A percentile compares a stretch with the other conserved stretches of the same genome.
Evolutionary conservation across 768 basidiomycete genomes (phyloP).

Genomic region (Lenzites betulinus): DNA sequence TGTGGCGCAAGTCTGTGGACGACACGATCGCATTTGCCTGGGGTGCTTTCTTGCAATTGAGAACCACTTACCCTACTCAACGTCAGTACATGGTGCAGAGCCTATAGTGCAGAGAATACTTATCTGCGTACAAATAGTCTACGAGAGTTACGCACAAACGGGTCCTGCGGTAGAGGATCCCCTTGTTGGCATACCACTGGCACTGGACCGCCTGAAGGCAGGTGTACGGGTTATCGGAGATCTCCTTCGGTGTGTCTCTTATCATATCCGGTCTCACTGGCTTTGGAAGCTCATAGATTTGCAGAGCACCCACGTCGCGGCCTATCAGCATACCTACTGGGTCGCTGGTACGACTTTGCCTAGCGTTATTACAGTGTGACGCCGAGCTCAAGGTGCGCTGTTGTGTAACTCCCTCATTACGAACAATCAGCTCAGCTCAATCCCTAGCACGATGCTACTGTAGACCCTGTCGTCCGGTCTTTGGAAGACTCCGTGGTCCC

Average conservation of each 20-base stretch:
- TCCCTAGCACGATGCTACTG: conserved; percentile 47
- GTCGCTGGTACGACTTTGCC: conserved; percentile 51
- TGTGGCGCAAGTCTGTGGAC: conserved; percentile 79
- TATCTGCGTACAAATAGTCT: background rate
- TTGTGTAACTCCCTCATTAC: conserved; percentile 22
- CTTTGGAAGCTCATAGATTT: conserved; percentile 9
- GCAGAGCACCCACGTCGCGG: conserved; percentile 56
- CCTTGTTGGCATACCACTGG: conserved; percentile 50
- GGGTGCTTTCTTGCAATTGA: conserved; percentile 56
- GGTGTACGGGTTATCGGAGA: conserved; percentile 52
- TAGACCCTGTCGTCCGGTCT: conserved; percentile 51
- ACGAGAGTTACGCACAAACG: conserved; percentile 21
- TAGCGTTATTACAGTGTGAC: conserved; percentile 48
- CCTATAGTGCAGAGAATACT: too few species aligned
- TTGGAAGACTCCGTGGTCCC: conserved; percentile 59
- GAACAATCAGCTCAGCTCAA: background rate
- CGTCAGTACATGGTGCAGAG: conserved; percentile 36
- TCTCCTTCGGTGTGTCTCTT: conserved; percentile 40
- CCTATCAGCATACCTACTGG: conserved; percentile 76
- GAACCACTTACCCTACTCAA: conserved; percentile 58
- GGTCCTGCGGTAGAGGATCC: conserved; percentile 45
- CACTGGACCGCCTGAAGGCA: conserved; percentile 62
- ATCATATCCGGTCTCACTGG: background rate
- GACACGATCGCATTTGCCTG: conserved; percentile 68
- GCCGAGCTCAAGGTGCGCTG: conserved; percentile 46